Evolutionary conservation across 2,329 filamentous ascomycete species (phyloP).

Genomic region (Botrytis fabae): DNA sequence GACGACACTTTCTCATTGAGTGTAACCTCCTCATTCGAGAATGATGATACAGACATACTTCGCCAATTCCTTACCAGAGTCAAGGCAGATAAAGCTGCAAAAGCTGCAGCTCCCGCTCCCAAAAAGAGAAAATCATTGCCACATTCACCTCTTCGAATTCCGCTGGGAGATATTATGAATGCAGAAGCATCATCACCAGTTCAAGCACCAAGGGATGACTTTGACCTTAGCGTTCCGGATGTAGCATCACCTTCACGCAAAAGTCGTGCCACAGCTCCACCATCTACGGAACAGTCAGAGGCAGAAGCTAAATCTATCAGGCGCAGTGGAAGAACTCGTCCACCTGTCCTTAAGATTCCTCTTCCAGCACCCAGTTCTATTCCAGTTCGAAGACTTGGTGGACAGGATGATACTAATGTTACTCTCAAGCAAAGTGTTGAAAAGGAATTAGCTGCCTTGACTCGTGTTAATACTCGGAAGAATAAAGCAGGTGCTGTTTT

Average conservation of each 20-base stretch:
- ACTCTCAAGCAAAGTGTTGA: constrained; percentile 43
- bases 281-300: constrained; percentile 27
- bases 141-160: constrained; percentile 39
- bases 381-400: constrained; percentile 37
- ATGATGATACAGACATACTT: constrained; percentile 43
- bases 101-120: constrained; percentile 32
- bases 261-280: constrained; percentile 24
- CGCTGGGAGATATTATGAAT: constrained; percentile 31
- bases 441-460: constrained; percentile 47
- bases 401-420: constrained; percentile 38
- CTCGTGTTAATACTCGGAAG: constrained; percentile 48
- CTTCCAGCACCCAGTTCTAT: constrained; percentile 38
- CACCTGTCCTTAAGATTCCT: constrained; percentile 35
- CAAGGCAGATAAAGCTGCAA: constrained; percentile 43
- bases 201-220: constrained; percentile 31
- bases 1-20: constrained; percentile 23
- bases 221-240: constrained; percentile 30
- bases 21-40: constrained; percentile 27
- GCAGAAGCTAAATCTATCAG: constrained; percentile 33
- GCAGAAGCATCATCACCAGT: constrained; percentile 31
- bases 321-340: constrained; percentile 39
- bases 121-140: constrained; percentile 38
- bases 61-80: constrained; percentile 42
- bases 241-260: constrained; percentile 31
- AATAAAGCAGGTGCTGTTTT: constrained; percentile 46